These are phyloP conservation scores for Candida krabiensis DNA, from an alignment of 805 yeast genomes.

Conservation along the genomic window DNA sequence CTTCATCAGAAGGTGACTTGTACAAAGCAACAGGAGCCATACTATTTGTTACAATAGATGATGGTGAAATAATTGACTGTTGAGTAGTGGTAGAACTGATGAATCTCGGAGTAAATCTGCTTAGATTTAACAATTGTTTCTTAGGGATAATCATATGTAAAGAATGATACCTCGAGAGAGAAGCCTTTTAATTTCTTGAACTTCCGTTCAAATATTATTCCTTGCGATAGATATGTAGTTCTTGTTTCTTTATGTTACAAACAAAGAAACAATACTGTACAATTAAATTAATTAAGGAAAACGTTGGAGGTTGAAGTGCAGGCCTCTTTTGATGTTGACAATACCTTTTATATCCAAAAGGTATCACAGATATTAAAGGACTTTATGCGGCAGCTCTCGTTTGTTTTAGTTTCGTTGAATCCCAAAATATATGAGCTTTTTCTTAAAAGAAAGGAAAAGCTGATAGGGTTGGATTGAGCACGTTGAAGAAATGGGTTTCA, in stretches of 20 bases:
- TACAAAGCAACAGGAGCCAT: conserved; percentile 17
- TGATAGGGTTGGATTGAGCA: neutral
- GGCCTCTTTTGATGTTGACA: conserved; percentile 1
- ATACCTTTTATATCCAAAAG: conserved; percentile 12
- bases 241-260: conserved; percentile 4
- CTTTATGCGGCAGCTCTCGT: conserved; percentile 59
- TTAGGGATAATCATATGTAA: conserved; percentile 5
- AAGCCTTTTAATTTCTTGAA: neutral
- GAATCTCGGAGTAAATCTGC: conserved; percentile 6
- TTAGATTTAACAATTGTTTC: conserved; percentile 1
- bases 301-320: too few relatives aligned
- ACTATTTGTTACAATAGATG: neutral
- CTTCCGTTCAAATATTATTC: neutral
- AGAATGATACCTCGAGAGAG: too few relatives aligned
- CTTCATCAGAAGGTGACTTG: conserved; percentile 11
- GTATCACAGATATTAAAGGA: conserved; percentile 16
- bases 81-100: conserved; percentile 13
- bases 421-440: conserved; percentile 6
- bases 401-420: conserved; percentile 2
- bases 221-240: neutral
- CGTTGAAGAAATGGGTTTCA: neutral
- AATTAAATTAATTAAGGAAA: too few relatives aligned
- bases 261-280: conserved; percentile 3
- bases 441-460: conserved; percentile 5
- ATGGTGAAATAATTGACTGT: conserved; percentile 8